phyloP scores from a whole-genome alignment of 768 basidiomycete species.

The Cyclocybe aegerita region DNA sequence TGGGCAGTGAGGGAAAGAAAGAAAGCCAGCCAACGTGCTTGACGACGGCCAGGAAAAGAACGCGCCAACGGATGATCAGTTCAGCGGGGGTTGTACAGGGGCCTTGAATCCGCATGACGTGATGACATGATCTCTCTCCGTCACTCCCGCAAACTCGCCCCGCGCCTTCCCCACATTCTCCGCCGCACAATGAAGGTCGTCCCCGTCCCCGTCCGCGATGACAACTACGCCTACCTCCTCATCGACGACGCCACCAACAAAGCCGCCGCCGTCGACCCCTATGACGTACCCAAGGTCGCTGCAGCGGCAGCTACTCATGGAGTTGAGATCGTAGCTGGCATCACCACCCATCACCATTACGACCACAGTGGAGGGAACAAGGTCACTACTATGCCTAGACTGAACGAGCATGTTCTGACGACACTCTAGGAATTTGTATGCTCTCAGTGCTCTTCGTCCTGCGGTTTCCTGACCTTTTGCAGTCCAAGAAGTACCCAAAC shows the following conservation, averaged over 20 bases:
- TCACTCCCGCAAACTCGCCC: conserved; percentile 14
- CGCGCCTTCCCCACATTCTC: conserved; percentile 17
- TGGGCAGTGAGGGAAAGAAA: not conserved
- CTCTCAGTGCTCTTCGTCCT: conserved; percentile 8
- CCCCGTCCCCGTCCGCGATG: conserved; percentile 74
- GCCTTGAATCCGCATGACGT: not conserved
- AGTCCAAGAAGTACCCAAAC: conserved; percentile 44
- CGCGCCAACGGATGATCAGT: not conserved
- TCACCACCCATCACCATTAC: conserved; percentile 92
- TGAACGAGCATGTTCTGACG: conserved; percentile 1
- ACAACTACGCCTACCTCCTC: conserved; percentile 87
- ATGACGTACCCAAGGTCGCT: conserved; percentile 68
- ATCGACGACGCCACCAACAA: conserved; percentile 64
- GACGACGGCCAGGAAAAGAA: not conserved
- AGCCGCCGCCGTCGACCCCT: conserved; percentile 82
- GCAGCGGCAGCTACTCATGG: conserved; percentile 59
- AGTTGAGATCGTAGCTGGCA: conserved; percentile 65
- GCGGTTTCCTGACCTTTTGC: conserved; percentile 5
- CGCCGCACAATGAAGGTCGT: conserved; percentile 64
- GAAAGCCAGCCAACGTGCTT: not conserved
- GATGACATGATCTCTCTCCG: conserved; percentile 15
- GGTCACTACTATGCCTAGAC: conserved; percentile 34
- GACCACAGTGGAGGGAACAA: conserved; percentile 91
- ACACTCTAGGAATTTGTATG: conserved; percentile 49
- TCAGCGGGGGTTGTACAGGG: not conserved